phyloP scores from a whole-genome alignment of 352 stramenopile species.

The Blastocystis sp. region DNA sequence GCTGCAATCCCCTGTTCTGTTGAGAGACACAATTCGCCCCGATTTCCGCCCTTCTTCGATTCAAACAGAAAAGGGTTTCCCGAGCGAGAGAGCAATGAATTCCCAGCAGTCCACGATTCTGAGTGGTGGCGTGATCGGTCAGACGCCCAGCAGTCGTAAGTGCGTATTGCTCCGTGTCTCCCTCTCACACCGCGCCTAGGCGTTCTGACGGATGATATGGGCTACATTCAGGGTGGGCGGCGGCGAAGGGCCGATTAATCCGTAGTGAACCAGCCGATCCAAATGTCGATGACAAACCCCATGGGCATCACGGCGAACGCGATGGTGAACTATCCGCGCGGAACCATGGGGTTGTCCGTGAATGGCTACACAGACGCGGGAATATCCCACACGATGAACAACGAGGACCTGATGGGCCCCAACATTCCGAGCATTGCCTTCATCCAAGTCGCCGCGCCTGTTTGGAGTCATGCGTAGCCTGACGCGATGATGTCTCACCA shows the following conservation, averaged over 20 bases:
- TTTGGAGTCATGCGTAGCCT: constrained; percentile 9
- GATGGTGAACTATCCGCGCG: constrained; percentile 26
- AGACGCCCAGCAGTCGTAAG: constrained; percentile 11
- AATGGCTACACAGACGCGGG: constrained; percentile 1
- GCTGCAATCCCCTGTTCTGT: background rate
- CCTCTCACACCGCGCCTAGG: constrained; percentile 25
- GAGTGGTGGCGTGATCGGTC: constrained; percentile 12
- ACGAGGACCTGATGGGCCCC: constrained; percentile 35
- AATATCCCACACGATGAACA: constrained; percentile 11
- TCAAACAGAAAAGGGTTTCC: background rate
- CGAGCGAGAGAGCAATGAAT: background rate
- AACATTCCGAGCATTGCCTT: constrained; percentile 45
- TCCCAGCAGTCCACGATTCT: constrained; percentile 37
- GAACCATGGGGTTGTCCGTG: background rate
- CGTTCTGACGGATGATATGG: constrained; percentile 35
- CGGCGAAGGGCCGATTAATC: background rate
- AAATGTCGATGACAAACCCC: constrained; percentile 3
- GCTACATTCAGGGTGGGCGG: constrained; percentile 22
- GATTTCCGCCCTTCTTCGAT: background rate
- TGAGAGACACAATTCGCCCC: background rate
- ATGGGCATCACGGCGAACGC: constrained; percentile 12
- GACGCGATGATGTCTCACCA: constrained; percentile 45
- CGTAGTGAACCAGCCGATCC: constrained; percentile 36
- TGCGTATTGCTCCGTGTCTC: background rate
- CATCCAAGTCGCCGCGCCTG: background rate